Conservation (phyloP, 345 rosid species). For the Rhizophora apiculata region DNA sequence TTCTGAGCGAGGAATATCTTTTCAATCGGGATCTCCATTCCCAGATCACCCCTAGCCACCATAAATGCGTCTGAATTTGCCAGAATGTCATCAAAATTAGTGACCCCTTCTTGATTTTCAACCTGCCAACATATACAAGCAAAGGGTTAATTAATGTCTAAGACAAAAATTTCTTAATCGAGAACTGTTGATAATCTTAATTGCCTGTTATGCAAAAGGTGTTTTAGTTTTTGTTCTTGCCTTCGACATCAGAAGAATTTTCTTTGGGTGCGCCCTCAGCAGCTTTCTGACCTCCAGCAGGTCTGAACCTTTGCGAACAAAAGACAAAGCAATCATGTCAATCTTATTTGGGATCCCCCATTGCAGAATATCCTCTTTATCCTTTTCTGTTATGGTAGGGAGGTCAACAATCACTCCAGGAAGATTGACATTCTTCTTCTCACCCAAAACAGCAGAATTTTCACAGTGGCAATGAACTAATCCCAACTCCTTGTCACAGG, state of each 20-base stretch:
- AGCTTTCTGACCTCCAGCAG: conserved; percentile 19
- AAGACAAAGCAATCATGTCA: conserved; percentile 32
- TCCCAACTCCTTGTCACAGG: conserved; percentile 22
- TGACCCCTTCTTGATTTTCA: conserved; percentile 35
- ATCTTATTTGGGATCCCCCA: conserved; percentile 35
- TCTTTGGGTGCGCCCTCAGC: conserved; percentile 23
- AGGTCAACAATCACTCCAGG: conserved; percentile 33
- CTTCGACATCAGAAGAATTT: conserved; percentile 35
- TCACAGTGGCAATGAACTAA: conserved; percentile 29
- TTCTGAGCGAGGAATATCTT: conserved; percentile 40
- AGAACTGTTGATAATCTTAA: too few species aligned
- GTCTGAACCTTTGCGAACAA: conserved; percentile 37
- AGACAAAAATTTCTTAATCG: neutral
- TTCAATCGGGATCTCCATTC: conserved; percentile 43
- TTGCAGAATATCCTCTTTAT: conserved; percentile 29
- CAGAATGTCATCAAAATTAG: conserved; percentile 34
- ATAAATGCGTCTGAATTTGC: conserved; percentile 33
- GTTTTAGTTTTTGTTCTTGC: conserved; percentile 2
- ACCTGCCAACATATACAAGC: conserved; percentile 16
- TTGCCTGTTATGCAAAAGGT: too few species aligned
- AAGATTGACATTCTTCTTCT: conserved; percentile 37
- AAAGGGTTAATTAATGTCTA: neutral
- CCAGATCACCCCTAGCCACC: conserved; percentile 44
- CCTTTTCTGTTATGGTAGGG: conserved; percentile 33
- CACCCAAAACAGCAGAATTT: conserved; percentile 32